Percentiles rank a stretch among this genome's conserved stretches.
phyloP scores from a whole-genome alignment of 1,284 basidiomycete genomes.

The Gymnopus androsaceus region DNA sequence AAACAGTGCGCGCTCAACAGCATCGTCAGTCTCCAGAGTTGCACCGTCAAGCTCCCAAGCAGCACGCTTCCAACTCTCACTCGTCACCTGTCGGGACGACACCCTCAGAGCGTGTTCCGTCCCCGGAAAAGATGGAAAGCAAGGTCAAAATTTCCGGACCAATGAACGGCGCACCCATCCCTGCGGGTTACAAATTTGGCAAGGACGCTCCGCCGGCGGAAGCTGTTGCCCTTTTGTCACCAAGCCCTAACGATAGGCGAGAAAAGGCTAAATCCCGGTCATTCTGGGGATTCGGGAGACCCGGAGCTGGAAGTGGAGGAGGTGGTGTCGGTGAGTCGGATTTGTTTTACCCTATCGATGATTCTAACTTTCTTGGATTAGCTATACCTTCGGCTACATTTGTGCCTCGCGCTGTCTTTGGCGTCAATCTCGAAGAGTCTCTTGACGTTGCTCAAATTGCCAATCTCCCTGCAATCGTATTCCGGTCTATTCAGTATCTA shows the following conservation, averaged over 20 bases:
- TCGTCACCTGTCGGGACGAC: constrained; percentile 43
- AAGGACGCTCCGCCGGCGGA: constrained; percentile 58
- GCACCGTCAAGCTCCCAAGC: constrained; percentile 50
- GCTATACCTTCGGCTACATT: constrained; percentile 41
- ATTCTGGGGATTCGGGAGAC: constrained; percentile 83
- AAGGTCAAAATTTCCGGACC: constrained; percentile 90
- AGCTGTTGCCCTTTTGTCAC: constrained; percentile 38
- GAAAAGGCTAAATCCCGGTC: constrained; percentile 88
- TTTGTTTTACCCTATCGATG: constrained; percentile 15
- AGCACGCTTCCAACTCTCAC: constrained; percentile 42
- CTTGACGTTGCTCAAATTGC: constrained; percentile 88
- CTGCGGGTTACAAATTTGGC: constrained; percentile 86
- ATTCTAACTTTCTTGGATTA: constrained; percentile 29
- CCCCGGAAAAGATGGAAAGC: constrained; percentile 58
- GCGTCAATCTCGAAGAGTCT: constrained; percentile 85
- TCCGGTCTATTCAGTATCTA: constrained; percentile 89
- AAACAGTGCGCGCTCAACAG: constrained; percentile 41
- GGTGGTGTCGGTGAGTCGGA: too few relatives aligned
- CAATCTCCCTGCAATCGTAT: constrained; percentile 91
- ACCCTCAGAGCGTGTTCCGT: constrained; percentile 55
- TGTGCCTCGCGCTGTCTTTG: constrained; percentile 81
- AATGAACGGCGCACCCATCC: constrained; percentile 83
- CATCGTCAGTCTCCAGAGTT: constrained; percentile 58
- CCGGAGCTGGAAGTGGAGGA: constrained; percentile 36
- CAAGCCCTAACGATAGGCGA: constrained; percentile 55